These are phyloP conservation scores for Moricandia moricandioides DNA, from an alignment of 345 rosid species.

Conservation along the genomic window DNA sequence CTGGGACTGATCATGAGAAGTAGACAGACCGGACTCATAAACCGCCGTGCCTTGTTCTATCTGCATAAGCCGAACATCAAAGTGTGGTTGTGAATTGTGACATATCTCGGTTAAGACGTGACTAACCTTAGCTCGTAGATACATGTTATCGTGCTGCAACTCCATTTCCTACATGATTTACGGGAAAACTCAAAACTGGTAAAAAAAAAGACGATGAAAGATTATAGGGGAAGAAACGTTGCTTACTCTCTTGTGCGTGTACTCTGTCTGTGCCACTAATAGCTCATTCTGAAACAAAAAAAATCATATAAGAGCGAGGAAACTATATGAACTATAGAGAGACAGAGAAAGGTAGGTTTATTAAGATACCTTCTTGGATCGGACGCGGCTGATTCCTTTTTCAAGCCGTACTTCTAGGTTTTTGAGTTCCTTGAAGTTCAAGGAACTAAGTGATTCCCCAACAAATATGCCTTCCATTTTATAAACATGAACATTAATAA, in stretches of 20 bases:
- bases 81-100: background rate
- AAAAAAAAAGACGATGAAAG: background rate
- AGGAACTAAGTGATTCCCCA: slow-evolving; percentile 73
- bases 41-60: slow-evolving; percentile 51
- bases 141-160: slow-evolving; percentile 78
- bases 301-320: slow-evolving; percentile 8
- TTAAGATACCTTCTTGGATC: slow-evolving; percentile 75
- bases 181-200: background rate
- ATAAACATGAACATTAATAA: background rate
- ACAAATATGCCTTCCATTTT: slow-evolving; percentile 48
- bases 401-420: slow-evolving; percentile 70
- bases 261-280: slow-evolving; percentile 74
- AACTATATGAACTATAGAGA: background rate
- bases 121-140: slow-evolving; percentile 65
- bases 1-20: slow-evolving; percentile 17
- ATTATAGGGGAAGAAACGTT: slow-evolving; percentile 1
- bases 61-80: slow-evolving; percentile 33
- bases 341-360: background rate
- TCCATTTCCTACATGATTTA: slow-evolving; percentile 62
- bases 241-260: slow-evolving; percentile 85
- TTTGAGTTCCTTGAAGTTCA: slow-evolving; percentile 72
- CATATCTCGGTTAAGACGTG: background rate
- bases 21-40: slow-evolving; percentile 44
- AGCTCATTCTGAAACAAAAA: slow-evolving; percentile 55
- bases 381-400: slow-evolving; percentile 78